Evolutionary conservation across 1,284 basidiomycete genomes (phyloP).

Genomic region (Laetiporus sulphureus): DNA sequence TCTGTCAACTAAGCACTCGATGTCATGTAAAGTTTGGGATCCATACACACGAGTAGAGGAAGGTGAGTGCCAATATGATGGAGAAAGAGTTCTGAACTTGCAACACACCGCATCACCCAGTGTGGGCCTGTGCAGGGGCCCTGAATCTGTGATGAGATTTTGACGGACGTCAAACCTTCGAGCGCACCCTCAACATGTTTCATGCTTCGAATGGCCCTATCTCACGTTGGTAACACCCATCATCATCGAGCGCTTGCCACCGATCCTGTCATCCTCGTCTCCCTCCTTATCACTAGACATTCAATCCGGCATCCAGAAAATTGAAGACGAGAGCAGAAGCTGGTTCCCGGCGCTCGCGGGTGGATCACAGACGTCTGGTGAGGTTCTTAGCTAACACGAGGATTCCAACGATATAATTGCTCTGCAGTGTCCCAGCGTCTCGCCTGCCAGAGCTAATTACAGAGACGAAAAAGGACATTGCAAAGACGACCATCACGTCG

Average conservation of each 20-base stretch:
- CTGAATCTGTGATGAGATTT: no score
- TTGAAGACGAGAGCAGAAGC: no score
- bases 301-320: no score
- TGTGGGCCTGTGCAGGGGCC: no score
- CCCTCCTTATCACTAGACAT: no score
- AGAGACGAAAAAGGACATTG: conserved; percentile 72
- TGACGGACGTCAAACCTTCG: no score
- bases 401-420: background rate
- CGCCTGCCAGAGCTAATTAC: conserved; percentile 70
- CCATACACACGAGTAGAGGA: no score
- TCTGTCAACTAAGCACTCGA: no score
- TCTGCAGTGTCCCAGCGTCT: conserved; percentile 61
- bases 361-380: conserved; percentile 88
- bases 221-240: conserved; percentile 57
- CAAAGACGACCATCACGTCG: conserved; percentile 49
- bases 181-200: conserved; percentile 85
- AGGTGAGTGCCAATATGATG: no score
- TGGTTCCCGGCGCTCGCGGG: conserved; percentile 54
- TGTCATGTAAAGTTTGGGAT: no score
- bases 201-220: conserved; percentile 58
- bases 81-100: no score
- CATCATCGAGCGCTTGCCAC: conserved; percentile 84
- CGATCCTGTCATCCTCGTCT: conserved; percentile 71
- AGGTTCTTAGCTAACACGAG: conserved; percentile 15
- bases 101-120: no score